Base-by-base conservation (phyloP, 345 rosid genomes). In the Eucalyptus regnans region DNA sequence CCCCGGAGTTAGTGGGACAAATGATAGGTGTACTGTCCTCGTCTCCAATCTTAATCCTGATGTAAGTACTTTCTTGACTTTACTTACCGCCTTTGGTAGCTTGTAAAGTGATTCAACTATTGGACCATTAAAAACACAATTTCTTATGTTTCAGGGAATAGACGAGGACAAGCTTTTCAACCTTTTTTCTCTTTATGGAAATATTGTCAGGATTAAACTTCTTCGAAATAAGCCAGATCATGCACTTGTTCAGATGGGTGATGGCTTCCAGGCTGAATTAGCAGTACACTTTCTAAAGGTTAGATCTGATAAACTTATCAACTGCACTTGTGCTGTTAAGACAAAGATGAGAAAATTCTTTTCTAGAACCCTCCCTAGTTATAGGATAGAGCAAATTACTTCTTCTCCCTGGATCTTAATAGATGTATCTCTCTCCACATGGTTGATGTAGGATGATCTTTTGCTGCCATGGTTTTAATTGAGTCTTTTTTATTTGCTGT, bases 191-290 rank as follows among this genome's bases (percentile, higher is more conserved):
- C 96, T 98, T 58, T 98, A 98, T 86, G 99, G 99, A 88, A 98
- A 98, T 92, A 98, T 98, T 90, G 94, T 96, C 91, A 95, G 99
- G 89, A 96, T 98, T 81, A 98, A 98, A 91, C 94, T 96, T 93
- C 99, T 98, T 68, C 99, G 96, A 81, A 97, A 96, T 91, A 98
- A 98, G 92, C 99, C 99, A 15, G 99, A 98, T 91, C 99, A 98
- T 91, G 99, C 99, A 18, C 97, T 98, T 50, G 95, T 98, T 91
- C 99, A 98, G 95, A 95, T 98, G 99, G 99, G 97, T 7, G 99
- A 98, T 86, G 99, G 99, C 85, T 96, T 98, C 91, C 99, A 97
- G 91, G 96, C 99, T 86, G 99, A 98, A 89, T 92, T 98, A 89
- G 99, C 99, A 9, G 99, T 96, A 89, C 99, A 98, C 90, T 98